Evolutionary conservation across 345 rosid genomes (phyloP).

Genomic region (Clausena lansium): DNA sequence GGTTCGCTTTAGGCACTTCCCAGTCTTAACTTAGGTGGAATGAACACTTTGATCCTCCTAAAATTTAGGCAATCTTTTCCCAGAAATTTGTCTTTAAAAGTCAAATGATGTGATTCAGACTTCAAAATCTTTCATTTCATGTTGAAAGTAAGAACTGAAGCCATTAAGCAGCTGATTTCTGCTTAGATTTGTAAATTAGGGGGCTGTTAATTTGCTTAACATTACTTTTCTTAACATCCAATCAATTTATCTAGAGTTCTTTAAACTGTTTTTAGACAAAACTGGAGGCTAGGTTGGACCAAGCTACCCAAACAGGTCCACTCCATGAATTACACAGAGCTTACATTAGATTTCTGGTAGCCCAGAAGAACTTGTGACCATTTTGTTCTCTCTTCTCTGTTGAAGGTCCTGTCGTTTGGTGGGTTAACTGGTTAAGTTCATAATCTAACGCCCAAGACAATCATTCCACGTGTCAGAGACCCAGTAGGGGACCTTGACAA

Average conservation of each 20-base stretch:
- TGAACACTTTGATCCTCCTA: background rate
- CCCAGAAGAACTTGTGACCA: background rate
- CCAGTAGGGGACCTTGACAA: constrained; percentile 13
- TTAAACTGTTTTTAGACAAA: background rate
- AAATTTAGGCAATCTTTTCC: background rate
- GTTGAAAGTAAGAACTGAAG: background rate
- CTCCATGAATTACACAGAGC: background rate
- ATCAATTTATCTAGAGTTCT: background rate
- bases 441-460: background rate
- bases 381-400: background rate
- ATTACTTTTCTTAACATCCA: background rate
- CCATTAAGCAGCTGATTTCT: background rate
- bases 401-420: background rate
- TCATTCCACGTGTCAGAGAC: background rate
- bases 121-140: background rate
- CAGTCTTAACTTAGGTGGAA: background rate
- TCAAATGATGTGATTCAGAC: background rate
- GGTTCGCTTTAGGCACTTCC: background rate
- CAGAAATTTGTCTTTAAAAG: background rate
- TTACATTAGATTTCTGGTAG: background rate
- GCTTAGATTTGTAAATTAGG: background rate
- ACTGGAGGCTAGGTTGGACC: constrained; percentile 1
- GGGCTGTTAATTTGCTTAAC: background rate
- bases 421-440: background rate
- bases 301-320: background rate